A percentile compares a stretch with the other conserved stretches of the same genome.
Evolutionary conservation across 2,329 filamentous ascomycete genomes (phyloP).

Genomic region (Claviceps monticola): DNA sequence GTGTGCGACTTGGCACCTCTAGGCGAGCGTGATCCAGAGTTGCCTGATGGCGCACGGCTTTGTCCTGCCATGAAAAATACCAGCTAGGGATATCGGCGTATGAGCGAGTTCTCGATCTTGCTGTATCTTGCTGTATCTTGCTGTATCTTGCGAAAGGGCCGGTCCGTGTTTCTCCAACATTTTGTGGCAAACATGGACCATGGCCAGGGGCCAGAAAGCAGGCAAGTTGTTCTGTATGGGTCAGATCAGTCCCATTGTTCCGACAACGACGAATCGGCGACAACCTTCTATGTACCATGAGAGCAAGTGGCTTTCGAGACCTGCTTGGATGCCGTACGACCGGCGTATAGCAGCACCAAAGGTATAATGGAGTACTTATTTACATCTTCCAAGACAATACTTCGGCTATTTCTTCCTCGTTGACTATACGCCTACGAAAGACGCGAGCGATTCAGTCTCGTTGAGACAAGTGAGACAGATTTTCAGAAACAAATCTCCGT

Average conservation of each 20-base stretch:
- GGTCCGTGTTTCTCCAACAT: conserved; percentile 6
- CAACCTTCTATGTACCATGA: conserved; percentile 4
- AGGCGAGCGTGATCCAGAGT: background rate
- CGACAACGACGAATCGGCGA: background rate
- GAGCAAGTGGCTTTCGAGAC: conserved; percentile 4
- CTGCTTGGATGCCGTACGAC: conserved; percentile 5
- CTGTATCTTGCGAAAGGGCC: conserved; percentile 6
- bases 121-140: conserved; percentile 5
- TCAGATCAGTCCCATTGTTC: conserved; percentile 3
- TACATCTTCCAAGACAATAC: background rate
- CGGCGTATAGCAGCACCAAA: conserved; percentile 6
- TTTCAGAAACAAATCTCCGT: background rate
- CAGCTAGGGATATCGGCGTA: conserved; percentile 2
- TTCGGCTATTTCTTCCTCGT: conserved; percentile 3
- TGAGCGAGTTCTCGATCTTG: conserved; percentile 2
- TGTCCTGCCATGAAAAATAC: background rate
- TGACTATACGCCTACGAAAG: background rate
- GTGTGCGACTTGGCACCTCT: background rate
- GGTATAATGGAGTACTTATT: background rate
- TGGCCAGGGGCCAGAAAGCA: conserved; percentile 1
- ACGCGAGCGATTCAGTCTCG: background rate
- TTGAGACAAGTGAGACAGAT: background rate
- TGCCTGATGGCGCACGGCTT: background rate
- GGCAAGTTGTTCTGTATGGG: conserved; percentile 3
- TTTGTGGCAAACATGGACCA: conserved; percentile 6